Evolutionary conservation across 208 protist species (phyloP), one percentile per base, ranked within the genome.

Genomic region (Sergeia podlipaevii): DNA sequence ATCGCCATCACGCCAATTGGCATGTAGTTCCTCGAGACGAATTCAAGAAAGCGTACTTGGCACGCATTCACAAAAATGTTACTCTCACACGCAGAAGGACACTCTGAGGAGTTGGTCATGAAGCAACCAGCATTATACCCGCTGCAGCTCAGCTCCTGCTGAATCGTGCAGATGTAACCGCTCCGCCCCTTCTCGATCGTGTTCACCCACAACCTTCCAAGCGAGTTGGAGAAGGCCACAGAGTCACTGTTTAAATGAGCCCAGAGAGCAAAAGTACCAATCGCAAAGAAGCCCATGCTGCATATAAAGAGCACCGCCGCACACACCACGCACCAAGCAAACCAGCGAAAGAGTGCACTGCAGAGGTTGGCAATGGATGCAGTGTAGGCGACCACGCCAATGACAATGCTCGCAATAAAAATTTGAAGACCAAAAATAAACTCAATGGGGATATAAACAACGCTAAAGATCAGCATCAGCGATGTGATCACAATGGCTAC

Each of bases 41-140:
- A 65, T 10, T 62, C n/a, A 27, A 69, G 47, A 27, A 77, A 71
- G 10, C 42, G 52, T 18, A 52, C 42, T 26, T 57, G 46, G 57
- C 79, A 86, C 27, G 63, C 39, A 32, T 67, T 72, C 3, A 54
- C 39, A 61, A 69, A 79, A 34, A 43, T 28, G 45, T 86, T 81
- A 49, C 45, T 69, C 26, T 49, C 5, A 51, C 79, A 79, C 24
- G 48, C 48, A 20, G 3, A 15, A 4, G 71, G 69, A 50, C 79
- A 86, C 49, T 72, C 57, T 0, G 74, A 71, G 18, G 56, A 69
- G 24, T 18, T 43, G 17, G 68, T 74, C 59, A 79, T 60, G 52
- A 80, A 67, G 65, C 79, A 86, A 39, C 60, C 59, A 8, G 61
- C 59, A 56, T 74, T 69, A 42, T 70, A 86, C 21, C 79, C 79